Evolutionary conservation across 768 basidiomycete genomes (phyloP).

Genomic region (Suillus decipiens): DNA sequence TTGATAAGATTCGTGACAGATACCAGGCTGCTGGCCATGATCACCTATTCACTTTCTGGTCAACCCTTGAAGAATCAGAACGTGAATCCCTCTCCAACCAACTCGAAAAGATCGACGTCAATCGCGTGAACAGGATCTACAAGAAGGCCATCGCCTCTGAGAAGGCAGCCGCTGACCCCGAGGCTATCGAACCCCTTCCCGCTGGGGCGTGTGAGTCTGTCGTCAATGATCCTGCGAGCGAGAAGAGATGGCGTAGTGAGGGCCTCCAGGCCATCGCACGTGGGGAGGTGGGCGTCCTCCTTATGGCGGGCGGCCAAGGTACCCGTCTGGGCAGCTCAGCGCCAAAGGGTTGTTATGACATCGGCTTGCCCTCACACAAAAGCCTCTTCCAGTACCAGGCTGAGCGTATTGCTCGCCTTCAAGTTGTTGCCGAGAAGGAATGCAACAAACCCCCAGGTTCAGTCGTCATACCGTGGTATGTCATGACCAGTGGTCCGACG

Average conservation of each 20-base stretch:
- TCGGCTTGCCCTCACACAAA: conserved; percentile 90
- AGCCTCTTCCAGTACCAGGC: conserved; percentile 96
- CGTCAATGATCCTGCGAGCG: conserved; percentile 53
- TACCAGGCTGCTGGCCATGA: conserved; percentile 84
- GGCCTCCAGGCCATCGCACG: conserved; percentile 82
- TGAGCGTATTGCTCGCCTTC: conserved; percentile 88
- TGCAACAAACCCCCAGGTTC: conserved; percentile 52
- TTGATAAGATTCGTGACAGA: conserved; percentile 55
- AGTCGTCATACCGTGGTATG: conserved; percentile 91
- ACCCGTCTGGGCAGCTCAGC: conserved; percentile 89
- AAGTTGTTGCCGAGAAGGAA: conserved; percentile 68
- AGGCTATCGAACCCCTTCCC: conserved; percentile 81
- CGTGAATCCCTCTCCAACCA: conserved; percentile 66
- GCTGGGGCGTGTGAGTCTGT: conserved; percentile 70
- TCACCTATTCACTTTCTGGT: conserved; percentile 90
- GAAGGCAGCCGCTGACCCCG: conserved; percentile 47
- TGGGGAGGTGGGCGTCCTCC: conserved; percentile 89
- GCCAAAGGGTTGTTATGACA: conserved; percentile 98
- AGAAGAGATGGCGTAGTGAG: conserved; percentile 68
- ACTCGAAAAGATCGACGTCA: conserved; percentile 79
- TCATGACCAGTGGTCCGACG: conserved; percentile 99
- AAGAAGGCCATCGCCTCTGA: conserved; percentile 72
- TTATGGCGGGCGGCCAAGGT: conserved; percentile 99
- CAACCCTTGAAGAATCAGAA: conserved; percentile 63
- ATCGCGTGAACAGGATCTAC: conserved; percentile 91